Percentiles rank a stretch among this genome's conserved stretches.
Conservation (phyloP, 2,329 filamentous ascomycete genomes). For the Trichoderma sp. region DNA sequence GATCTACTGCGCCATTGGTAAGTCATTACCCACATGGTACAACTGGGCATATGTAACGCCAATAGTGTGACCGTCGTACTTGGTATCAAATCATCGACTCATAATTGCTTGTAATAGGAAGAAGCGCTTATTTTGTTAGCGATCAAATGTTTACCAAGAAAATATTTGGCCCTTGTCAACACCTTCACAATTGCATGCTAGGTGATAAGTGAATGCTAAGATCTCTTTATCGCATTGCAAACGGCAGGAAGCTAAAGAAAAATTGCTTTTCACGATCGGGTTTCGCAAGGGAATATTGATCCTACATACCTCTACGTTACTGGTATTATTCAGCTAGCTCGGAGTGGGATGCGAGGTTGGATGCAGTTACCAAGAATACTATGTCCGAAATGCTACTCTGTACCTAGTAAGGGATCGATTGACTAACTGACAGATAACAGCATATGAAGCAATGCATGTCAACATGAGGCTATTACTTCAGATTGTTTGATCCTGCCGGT, state of each 20-base stretch:
- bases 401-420: too few relatives aligned
- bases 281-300: neutral
- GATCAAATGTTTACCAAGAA: neutral
- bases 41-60: neutral
- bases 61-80: neutral
- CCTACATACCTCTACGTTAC: neutral
- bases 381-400: too few relatives aligned
- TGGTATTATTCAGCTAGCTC: neutral
- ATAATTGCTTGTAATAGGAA: neutral
- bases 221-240: neutral
- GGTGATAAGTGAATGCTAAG: neutral
- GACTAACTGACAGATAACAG: neutral
- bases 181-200: neutral
- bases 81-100: neutral
- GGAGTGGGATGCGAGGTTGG: neutral
- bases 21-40: too few relatives aligned
- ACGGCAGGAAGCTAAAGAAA: neutral
- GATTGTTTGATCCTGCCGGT: too few relatives aligned
- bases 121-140: neutral
- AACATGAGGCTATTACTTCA: neutral
- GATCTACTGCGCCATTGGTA: neutral
- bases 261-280: neutral
- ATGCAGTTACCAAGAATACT: neutral
- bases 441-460: neutral
- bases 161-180: neutral